Conservation (phyloP, 306 rosid genomes). For the Spatholobus suberectus region DNA sequence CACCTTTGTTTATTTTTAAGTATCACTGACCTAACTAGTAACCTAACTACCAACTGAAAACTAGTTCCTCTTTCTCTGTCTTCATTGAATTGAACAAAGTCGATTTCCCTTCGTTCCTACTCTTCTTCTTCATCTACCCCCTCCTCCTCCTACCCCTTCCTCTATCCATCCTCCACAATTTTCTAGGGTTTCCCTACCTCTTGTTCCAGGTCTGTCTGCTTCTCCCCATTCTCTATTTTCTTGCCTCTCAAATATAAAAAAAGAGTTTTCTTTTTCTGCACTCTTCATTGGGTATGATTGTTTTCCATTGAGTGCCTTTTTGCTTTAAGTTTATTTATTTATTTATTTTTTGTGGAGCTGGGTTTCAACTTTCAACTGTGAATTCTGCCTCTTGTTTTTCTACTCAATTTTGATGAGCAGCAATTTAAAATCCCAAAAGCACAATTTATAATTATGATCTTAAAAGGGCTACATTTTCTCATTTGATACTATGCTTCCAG, state of each 20-base stretch:
- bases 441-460: not conserved
- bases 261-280: not conserved
- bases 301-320: not conserved
- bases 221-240: conserved; percentile 23
- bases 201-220: conserved; percentile 34
- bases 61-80: not conserved
- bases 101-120: not conserved
- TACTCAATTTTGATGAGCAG: conserved; percentile 8
- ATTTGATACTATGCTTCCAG: not conserved
- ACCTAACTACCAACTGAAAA: conserved; percentile 36
- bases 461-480: not conserved
- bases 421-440: not conserved
- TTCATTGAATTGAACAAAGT: not conserved
- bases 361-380: not conserved
- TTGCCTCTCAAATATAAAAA: not conserved
- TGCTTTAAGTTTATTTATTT: not conserved
- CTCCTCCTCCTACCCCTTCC: not conserved
- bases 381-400: not conserved
- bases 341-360: conserved; percentile 2
- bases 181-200: conserved; percentile 43
- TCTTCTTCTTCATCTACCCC: not conserved
- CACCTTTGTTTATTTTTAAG: too few relatives aligned
- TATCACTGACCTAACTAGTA: too few relatives aligned
- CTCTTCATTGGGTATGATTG: not conserved
- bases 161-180: conserved; percentile 17